Percentiles rank a stretch among this genome's conserved stretches.
Conservation (phyloP, 2,329 filamentous ascomycete species). For the Pseudogymnoascus sp. region DNA sequence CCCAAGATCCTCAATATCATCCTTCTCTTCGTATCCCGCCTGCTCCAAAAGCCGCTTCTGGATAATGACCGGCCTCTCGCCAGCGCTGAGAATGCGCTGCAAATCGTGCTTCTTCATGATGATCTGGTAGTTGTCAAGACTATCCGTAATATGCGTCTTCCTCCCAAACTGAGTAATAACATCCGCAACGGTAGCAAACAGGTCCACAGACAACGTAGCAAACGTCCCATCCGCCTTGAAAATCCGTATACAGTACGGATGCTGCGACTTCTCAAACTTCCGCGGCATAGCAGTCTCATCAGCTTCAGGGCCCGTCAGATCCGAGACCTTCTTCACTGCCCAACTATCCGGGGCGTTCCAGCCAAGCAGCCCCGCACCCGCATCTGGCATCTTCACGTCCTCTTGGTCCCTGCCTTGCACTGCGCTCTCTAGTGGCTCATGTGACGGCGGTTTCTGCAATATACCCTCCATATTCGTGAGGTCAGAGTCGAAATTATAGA, state of each 20-base stretch:
- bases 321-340: conserved; percentile 70
- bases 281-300: conserved; percentile 61
- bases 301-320: conserved; percentile 54
- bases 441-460: conserved; percentile 58
- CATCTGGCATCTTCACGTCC: conserved; percentile 28
- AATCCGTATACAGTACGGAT: conserved; percentile 84
- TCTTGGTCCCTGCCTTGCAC: conserved; percentile 35
- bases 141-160: conserved; percentile 87
- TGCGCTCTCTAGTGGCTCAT: conserved; percentile 60
- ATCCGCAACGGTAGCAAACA: conserved; percentile 79
- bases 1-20: conserved; percentile 85
- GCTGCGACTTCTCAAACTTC: conserved; percentile 63
- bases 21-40: conserved; percentile 78
- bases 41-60: conserved; percentile 88
- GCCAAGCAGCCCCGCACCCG: conserved; percentile 39
- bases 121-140: conserved; percentile 89
- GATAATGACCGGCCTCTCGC: conserved; percentile 78
- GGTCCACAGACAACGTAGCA: conserved; percentile 74
- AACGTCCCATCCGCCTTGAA: conserved; percentile 93
- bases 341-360: conserved; percentile 97
- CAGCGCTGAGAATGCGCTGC: conserved; percentile 66
- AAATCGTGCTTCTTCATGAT: conserved; percentile 90
- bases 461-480: conserved; percentile 89
- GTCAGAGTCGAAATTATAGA: conserved; percentile 80
- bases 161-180: conserved; percentile 85